These are phyloP conservation scores for Sarcodon aspratus DNA, from an alignment of 768 basidiomycete species.

Conservation along the genomic window DNA sequence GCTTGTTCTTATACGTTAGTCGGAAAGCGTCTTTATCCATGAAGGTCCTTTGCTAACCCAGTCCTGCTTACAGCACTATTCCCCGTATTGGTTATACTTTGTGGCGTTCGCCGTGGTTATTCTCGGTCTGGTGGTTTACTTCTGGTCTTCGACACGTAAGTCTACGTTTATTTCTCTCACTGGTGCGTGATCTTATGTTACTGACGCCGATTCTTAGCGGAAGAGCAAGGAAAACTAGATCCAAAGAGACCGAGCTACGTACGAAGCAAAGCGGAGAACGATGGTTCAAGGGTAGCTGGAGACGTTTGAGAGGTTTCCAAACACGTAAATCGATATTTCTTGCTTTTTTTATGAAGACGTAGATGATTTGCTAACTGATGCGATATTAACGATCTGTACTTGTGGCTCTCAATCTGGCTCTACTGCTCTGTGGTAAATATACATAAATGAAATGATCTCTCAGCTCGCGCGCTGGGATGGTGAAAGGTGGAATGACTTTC, in stretches of 20 bases:
- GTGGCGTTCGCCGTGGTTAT: slow-evolving; percentile 63
- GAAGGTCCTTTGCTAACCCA: neutral
- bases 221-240: slow-evolving; percentile 58
- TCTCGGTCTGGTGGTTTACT: slow-evolving; percentile 68
- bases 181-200: neutral
- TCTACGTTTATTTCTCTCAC: slow-evolving; percentile 6
- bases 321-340: too few relatives aligned
- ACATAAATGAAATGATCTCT: too few relatives aligned
- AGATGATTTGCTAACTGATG: too few relatives aligned
- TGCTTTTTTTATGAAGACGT: too few relatives aligned
- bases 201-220: slow-evolving; percentile 30
- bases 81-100: slow-evolving; percentile 87
- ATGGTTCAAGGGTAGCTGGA: too few relatives aligned
- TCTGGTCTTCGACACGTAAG: slow-evolving; percentile 79
- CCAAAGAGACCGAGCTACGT: slow-evolving; percentile 53
- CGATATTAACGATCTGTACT: too few relatives aligned
- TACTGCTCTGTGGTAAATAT: too few relatives aligned
- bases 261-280: too few relatives aligned
- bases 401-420: too few relatives aligned
- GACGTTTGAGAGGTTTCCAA: too few relatives aligned
- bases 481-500: too few relatives aligned
- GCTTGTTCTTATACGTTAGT: slow-evolving; percentile 44
- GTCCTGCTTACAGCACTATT: slow-evolving; percentile 44
- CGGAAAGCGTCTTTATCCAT: slow-evolving; percentile 6
- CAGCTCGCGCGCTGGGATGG: too few relatives aligned